phyloP scores from a whole-genome alignment of 495 filamentous ascomycete species.

The Glonium stellatum region DNA sequence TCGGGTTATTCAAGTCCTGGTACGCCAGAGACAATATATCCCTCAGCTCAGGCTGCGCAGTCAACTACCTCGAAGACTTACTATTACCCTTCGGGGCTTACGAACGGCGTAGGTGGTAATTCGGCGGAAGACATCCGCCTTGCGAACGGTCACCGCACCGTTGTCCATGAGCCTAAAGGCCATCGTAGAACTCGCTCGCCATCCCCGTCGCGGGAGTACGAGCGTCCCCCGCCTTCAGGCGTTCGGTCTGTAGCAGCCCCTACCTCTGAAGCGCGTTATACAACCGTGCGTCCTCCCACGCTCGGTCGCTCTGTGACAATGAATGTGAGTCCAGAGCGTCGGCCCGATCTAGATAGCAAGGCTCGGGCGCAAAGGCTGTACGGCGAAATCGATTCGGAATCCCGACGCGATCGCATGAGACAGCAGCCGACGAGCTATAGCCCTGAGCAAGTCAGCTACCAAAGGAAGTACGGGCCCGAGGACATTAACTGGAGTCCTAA shows the following conservation, averaged over 20 bases:
- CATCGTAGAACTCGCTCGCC: constrained; percentile 20
- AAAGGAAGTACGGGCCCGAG: constrained; percentile 9
- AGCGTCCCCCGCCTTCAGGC: constrained; percentile 15
- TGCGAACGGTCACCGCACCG: constrained; percentile 24
- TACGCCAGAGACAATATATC: constrained; percentile 15
- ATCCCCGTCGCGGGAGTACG: constrained; percentile 9
- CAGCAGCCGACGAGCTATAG: constrained; percentile 13
- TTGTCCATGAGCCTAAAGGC: constrained; percentile 18
- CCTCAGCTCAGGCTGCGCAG: constrained; percentile 9
- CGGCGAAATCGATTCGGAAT: constrained; percentile 13
- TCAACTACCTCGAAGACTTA: constrained; percentile 14
- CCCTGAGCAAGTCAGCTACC: constrained; percentile 14
- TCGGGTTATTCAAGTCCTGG: constrained; percentile 22
- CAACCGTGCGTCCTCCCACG: constrained; percentile 8
- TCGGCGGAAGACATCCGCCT: constrained; percentile 14
- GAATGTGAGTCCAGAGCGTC: constrained; percentile 4
- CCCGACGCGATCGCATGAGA: neutral
- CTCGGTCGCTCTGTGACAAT: constrained; percentile 23
- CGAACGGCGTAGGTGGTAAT: constrained; percentile 8
- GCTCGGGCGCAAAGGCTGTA: constrained; percentile 13
- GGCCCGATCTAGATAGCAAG: neutral
- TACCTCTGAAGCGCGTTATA: neutral
- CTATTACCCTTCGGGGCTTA: constrained; percentile 5
- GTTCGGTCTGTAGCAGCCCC: constrained; percentile 7
- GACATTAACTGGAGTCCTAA: constrained; percentile 20